Evolutionary conservation across 495 filamentous ascomycete genomes (phyloP), one percentile per base, ranked within the genome.

Genomic region (Penicillium lividum): DNA sequence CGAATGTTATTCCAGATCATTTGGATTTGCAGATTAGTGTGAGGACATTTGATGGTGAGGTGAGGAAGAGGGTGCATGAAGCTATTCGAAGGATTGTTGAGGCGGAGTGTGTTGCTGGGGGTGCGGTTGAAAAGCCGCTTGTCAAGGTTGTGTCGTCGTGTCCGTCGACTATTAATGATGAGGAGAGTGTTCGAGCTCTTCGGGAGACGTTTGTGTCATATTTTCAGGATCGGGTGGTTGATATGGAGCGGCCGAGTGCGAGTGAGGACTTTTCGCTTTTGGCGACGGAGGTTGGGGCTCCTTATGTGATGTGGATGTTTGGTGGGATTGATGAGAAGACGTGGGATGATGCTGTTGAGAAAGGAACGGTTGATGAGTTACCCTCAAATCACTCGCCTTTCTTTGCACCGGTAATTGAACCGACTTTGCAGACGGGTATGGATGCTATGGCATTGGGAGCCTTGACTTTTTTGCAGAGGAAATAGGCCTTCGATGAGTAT

Each of bases 331-430:
- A 82, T 43, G 59, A 61, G 0, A 56, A 73, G 55, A 54, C 61
- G 1, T 86, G 77, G 74, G 78, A 84, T 62, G 64, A 79, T 47
- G 77, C 73, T 36, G 75, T 77, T 51, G 66, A 56, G n/a, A 73
- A 76, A 38, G 80, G 73, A 0, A 78, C 60, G 27, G 53, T 77
- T 15, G 54, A 74, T 36, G 55, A 72, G 43, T 61, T 83, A 34
- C 77, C 82, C 1, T 75, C 72, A 34, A 88, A 88, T 57, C 86
- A 89, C 65, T 85, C 79, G 51, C 73, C 78, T 3, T 80, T 76
- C 57, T 89, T 87, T 72, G 80, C 80, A 43, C 86, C 85, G 18
- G 81, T 76, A 0, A 75, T 89, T 16, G 69, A 85, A 63, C 83
- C 84, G 8, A 88, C 84, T n/a, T 63, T 89, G 59, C 64, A 51